Percentiles rank a stretch among this genome's conserved stretches.
phyloP scores from a whole-genome alignment of 352 stramenopile genomes.

The Globisporangium spinosum region DNA sequence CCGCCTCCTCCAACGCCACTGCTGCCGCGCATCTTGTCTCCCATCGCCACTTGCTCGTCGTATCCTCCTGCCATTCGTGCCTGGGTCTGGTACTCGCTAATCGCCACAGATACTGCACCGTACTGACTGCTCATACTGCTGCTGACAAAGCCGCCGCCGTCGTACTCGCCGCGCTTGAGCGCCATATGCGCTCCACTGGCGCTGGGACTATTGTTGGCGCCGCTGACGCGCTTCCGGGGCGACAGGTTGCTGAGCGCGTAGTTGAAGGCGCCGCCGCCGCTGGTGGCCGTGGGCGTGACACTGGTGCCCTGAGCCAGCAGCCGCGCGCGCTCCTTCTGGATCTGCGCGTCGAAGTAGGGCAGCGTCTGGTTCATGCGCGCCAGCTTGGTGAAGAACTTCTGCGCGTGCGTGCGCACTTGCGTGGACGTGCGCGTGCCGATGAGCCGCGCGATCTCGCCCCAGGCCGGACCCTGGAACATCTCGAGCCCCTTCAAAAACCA shows the following conservation, averaged over 20 bases:
- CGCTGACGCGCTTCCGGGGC: slow-evolving; percentile 34
- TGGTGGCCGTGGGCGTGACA: slow-evolving; percentile 45
- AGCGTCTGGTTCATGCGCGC: slow-evolving; percentile 67
- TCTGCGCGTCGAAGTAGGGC: slow-evolving; percentile 74
- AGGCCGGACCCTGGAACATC: slow-evolving; percentile 74
- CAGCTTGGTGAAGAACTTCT: slow-evolving; percentile 90
- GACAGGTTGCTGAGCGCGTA: slow-evolving; percentile 42
- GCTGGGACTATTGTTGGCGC: not conserved
- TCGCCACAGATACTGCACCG: not conserved
- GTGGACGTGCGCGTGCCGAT: slow-evolving; percentile 83
- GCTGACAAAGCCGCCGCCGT: not conserved
- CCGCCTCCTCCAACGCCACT: not conserved
- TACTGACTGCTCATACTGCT: slow-evolving; percentile 5
- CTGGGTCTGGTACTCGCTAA: slow-evolving; percentile 1
- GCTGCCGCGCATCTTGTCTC: not conserved
- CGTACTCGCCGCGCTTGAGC: slow-evolving; percentile 3
- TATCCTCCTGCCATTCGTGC: slow-evolving; percentile 2
- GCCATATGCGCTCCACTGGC: not conserved
- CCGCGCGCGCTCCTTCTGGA: slow-evolving; percentile 60
- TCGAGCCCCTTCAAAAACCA: slow-evolving; percentile 78
- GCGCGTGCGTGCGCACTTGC: slow-evolving; percentile 81
- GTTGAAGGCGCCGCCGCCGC: slow-evolving; percentile 22
- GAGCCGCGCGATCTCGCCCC: slow-evolving; percentile 80
- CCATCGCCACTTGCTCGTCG: slow-evolving; percentile 3
- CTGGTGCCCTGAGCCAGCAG: slow-evolving; percentile 48